Evolutionary conservation across 345 rosid genomes (phyloP).

Genomic region (Citrus reticulata): DNA sequence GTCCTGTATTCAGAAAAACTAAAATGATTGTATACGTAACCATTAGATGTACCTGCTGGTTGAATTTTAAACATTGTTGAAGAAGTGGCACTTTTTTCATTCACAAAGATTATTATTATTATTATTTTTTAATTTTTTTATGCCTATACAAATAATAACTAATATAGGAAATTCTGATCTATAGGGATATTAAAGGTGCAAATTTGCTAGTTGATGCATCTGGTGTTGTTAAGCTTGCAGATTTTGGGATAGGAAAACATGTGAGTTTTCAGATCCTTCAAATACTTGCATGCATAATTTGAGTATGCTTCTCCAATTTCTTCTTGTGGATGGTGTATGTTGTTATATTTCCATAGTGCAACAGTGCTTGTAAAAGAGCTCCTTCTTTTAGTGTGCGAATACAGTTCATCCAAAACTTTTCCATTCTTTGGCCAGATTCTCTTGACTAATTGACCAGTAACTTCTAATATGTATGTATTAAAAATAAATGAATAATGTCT

Average conservation of each 20-base stretch:
- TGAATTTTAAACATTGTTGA: background rate
- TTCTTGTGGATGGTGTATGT: background rate
- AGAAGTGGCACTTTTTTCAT: constrained; percentile 3
- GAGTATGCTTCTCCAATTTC: background rate
- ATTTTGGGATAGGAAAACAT: constrained; percentile 80
- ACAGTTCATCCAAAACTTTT: background rate
- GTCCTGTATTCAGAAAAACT: background rate
- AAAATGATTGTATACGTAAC: background rate
- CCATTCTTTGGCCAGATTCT: background rate
- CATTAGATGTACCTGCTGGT: background rate
- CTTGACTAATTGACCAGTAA: background rate
- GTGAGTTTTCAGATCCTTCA: constrained; percentile 31
- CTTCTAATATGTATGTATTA: background rate
- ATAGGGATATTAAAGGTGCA: constrained; percentile 78
- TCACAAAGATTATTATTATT: background rate
- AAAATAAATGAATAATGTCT: background rate
- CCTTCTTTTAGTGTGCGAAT: background rate
- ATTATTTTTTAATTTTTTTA: too few relatives aligned
- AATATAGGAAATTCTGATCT: constrained; percentile 15
- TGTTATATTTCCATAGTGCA: background rate
- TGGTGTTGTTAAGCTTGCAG: constrained; percentile 67
- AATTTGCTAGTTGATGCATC: constrained; percentile 64
- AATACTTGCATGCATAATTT: background rate
- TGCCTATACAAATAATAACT: background rate
- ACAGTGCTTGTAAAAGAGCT: background rate